Base-by-base conservation (phyloP, 192 early-diverging fungal genomes). In the Coemansia sp. region DNA sequence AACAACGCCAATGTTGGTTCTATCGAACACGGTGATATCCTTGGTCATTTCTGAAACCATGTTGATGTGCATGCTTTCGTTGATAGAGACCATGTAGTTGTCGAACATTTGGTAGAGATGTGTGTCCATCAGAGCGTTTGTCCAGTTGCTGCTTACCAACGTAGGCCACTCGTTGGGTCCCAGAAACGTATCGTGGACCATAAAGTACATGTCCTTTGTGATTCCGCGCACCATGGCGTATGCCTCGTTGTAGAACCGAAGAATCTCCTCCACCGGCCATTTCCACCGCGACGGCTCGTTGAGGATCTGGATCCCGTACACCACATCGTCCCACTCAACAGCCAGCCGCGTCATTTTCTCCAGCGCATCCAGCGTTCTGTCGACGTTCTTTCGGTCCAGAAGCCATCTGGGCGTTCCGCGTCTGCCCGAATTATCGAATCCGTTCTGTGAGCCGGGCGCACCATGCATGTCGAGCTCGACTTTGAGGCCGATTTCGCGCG, bases 381-480 rank as follows among this genome's bases (percentile, higher is more conserved):
- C 66, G 1, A 88, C 84, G 62, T 89, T 86, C 2, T 7, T 57
- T 2, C 75, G 57, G 28, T 65, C 49, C 26, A 68, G 65, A 40
- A 75, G 73, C 82, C 82, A 87, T 18, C 79, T 64, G 26, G 85
- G 84, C 2, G 58, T 64, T 31, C 81, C 80, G 42, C 78, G 71
- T 25, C 72, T 70, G 13, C 86, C 86, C 18, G 80, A 83, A 64
- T 87, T 85, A 53, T 82, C 84, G 31, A 81, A 82, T 16, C 86
- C 86, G 69, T 87, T 87, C 64, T 87, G 86, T 26, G 86, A 87
- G 8, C 86, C 86, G 0, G 86, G 86, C 3, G 81, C 71, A 30
- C 86, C 86, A 33, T 87, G 86, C 40, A 87, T 52, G 53, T 87
- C 86, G 13, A 87, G 63, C 30, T 85, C 77, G n/a, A 82, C 86